Evolutionary conservation across 2,329 filamentous ascomycete species (phyloP).

Genomic region (Trichoderma gracile): DNA sequence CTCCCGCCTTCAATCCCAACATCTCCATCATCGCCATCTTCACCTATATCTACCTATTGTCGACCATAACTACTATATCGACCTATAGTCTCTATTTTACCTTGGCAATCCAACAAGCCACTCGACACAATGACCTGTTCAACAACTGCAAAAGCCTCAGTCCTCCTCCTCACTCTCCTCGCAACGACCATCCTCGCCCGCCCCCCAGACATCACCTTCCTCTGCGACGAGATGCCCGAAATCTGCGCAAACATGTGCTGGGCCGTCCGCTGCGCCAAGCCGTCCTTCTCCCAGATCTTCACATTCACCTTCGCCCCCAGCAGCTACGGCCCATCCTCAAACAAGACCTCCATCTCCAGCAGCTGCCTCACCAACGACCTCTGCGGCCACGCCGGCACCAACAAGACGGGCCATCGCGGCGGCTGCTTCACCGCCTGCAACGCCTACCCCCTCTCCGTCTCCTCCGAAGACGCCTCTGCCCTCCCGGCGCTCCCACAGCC

Average conservation of each 20-base stretch:
- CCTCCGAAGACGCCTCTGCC: conserved; percentile 21
- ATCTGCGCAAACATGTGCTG: conserved; percentile 33
- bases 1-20: background rate
- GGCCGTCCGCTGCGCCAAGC: conserved; percentile 30
- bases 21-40: background rate
- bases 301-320: conserved; percentile 25
- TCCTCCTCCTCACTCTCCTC: conserved; percentile 6
- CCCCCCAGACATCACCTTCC: conserved; percentile 30
- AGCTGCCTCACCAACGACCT: conserved; percentile 27
- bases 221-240: conserved; percentile 29
- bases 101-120: background rate
- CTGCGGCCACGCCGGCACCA: conserved; percentile 24
- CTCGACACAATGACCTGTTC: conserved; percentile 13
- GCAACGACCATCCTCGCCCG: conserved; percentile 3
- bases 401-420: conserved; percentile 27
- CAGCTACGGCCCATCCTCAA: conserved; percentile 3
- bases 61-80: background rate
- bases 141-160: background rate
- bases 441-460: conserved; percentile 29
- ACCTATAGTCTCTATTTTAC: no score
- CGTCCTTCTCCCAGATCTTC: conserved; percentile 25
- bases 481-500: conserved; percentile 5
- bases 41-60: background rate
- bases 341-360: conserved; percentile 18
- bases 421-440: conserved; percentile 27